Evolutionary conservation across 495 filamentous ascomycete species (phyloP), one percentile per base, ranked within the genome.

Genomic region (Lasiosphaeriaceae sp.): DNA sequence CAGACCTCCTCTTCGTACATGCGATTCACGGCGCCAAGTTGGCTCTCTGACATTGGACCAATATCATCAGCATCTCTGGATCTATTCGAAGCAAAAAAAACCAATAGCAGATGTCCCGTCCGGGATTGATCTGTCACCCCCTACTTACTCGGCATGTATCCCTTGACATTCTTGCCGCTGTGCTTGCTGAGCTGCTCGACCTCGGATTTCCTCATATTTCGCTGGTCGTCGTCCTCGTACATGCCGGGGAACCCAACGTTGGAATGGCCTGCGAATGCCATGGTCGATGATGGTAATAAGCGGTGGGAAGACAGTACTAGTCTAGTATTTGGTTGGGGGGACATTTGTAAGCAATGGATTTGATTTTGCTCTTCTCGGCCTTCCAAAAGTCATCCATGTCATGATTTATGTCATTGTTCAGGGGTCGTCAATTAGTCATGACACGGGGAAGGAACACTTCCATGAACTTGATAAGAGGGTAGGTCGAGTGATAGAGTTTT

Each of bases 101-200:
- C n/a, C 26, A 31, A 31, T 16, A 19, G n/a, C n/a, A n/a, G n/a
- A n/a, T n/a, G n/a, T n/a, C n/a, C n/a, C n/a, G n/a, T n/a, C n/a
- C n/a, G n/a, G n/a, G n/a, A n/a, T n/a, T n/a, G n/a, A n/a, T n/a
- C n/a, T n/a, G n/a, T n/a, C n/a, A n/a, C n/a, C n/a, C n/a, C 1
- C 8, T 11, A 47, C 59, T 11, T 55, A 67, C 66, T 59, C 11
- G 60, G 55, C 43, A 57, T 26, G 34, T 60, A 67, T 0, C 60
- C 66, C 59, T 52, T 59, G 16, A 67, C 29, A 24, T 69, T 69
- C 53, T 61, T 53, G 3, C 64, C 64, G 19, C 48, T 61, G 26
- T 44, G 54, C 52, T 16, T 26, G 24, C 45, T 46, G 8, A 61
- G 31, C 37, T 67, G 39, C 14, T 65, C 60, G 7, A 66, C 35